Evolutionary conservation across 495 filamentous ascomycete species (phyloP).

Genomic region (Penicillium bialowiezense): DNA sequence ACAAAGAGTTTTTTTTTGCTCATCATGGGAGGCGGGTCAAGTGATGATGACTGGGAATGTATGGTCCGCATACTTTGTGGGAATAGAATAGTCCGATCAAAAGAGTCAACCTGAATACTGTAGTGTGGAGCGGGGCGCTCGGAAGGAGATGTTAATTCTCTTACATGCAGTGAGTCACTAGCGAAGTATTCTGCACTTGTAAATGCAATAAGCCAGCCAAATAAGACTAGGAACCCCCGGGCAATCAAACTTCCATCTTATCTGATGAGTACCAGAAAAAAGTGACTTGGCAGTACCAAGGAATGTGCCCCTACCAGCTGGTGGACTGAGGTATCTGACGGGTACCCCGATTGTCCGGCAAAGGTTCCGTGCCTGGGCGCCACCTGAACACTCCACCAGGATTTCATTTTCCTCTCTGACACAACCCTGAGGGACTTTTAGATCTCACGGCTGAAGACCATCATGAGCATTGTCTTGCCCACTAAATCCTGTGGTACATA

Average conservation of each 20-base stretch:
- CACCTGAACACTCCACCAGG: not conserved
- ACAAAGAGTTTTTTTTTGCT: not conserved
- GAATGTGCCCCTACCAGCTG: not conserved
- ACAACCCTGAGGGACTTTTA: not conserved
- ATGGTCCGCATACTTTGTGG: not conserved
- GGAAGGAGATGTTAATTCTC: no score
- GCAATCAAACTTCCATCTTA: conserved; percentile 19
- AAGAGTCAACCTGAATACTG: not conserved
- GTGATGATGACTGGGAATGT: not conserved
- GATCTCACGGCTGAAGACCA: not conserved
- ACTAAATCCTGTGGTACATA: not conserved
- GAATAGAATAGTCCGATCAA: not conserved
- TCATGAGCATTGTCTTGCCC: not conserved
- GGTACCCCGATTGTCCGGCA: conserved; percentile 1
- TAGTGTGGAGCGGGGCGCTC: no score
- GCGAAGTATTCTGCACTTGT: no score
- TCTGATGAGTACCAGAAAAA: conserved; percentile 15
- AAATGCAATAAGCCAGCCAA: conserved; percentile 9
- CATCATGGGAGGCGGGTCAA: not conserved
- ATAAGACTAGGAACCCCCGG: no score
- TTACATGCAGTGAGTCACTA: no score
- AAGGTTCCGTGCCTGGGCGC: conserved; percentile 6
- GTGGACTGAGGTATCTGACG: not conserved
- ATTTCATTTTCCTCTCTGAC: not conserved
- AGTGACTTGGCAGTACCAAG: conserved; percentile 8